These are phyloP conservation scores for Botrytis cinerea DNA, from an alignment of 2,329 filamentous ascomycete genomes.

Conservation along the genomic window DNA sequence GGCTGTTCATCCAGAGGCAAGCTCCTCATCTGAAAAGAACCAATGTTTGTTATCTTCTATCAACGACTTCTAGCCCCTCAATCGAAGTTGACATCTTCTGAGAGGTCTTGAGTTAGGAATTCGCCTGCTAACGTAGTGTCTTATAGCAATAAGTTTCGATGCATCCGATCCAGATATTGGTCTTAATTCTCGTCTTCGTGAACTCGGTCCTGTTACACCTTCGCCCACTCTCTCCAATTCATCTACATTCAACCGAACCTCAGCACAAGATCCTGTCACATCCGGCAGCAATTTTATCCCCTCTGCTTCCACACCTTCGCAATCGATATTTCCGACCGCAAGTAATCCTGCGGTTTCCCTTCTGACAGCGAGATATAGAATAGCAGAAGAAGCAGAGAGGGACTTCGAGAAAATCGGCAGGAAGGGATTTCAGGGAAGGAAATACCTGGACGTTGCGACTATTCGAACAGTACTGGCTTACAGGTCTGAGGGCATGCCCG, in stretches of 20 bases:
- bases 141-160: conserved; percentile 26
- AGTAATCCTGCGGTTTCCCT: conserved; percentile 36
- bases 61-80: neutral
- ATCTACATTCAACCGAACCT: conserved; percentile 34
- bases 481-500: conserved; percentile 44
- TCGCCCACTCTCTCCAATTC: conserved; percentile 38
- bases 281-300: conserved; percentile 30
- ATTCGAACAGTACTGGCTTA: conserved; percentile 51
- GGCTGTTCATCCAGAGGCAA: conserved; percentile 26
- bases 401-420: conserved; percentile 52
- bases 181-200: conserved; percentile 33
- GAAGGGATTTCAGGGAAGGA: conserved; percentile 42
- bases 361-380: conserved; percentile 52
- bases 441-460: conserved; percentile 52
- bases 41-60: conserved; percentile 19
- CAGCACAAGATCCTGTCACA: conserved; percentile 14
- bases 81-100: neutral
- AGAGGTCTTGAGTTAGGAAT: too few species aligned
- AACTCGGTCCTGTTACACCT: conserved; percentile 38
- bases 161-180: conserved; percentile 30
- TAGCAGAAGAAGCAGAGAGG: conserved; percentile 60
- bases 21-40: conserved; percentile 20
- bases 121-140: neutral
- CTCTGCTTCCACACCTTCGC: conserved; percentile 32
- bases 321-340: conserved; percentile 33